Base-by-base conservation (phyloP, 2,329 filamentous ascomycete species). In the Sporothrix protearum region DNA sequence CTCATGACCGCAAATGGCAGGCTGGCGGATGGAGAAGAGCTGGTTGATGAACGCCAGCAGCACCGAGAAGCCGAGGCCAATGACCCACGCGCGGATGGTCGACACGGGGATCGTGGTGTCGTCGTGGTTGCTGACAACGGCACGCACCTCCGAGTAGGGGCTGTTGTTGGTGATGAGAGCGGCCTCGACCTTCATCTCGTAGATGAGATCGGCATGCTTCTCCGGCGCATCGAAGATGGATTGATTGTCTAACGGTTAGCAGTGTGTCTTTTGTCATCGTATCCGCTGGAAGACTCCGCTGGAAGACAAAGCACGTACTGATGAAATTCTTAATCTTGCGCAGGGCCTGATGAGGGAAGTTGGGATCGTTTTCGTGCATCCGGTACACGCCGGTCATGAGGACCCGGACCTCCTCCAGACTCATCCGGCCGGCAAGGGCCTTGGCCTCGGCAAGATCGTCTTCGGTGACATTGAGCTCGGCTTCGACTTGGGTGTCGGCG, bases 91-190 rank as follows among this genome's bases (percentile, higher is more conserved):
- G 10, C 86, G 84, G 66, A 88, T 81, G 1, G 87, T 89, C 19
- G 86, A 87, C 70, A 81, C 84, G 2, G 85, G 86, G 4, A 81
- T 79, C 3, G 75, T 78, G 1, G 82, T 80, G 69, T 86, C 82
- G 76, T 88, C 87, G 70, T 85, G 85, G 76, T 88, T 87, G 76
- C 85, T 83, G 25, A 87, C 85, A 2, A 87, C 85, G 49, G 85
- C 84, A 64, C 86, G 84, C 25, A 87, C 85, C 76, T 88, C 85
- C 71, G 86, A 83, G 74, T 88, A 88, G 2, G 86, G 86, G 61
- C 85, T 87, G 76, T 87, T 85, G 75, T 85, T 85, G 64, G 82
- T 85, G 73, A 87, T 85, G 71, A 87, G 80, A 2, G 85, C 85
- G 1, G 84, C 83, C 77, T 87, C 84, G 28, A 86, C 79, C 76